Evolutionary conservation across 2,329 filamentous ascomycete species (phyloP), one percentile per base, ranked within the genome.

Genomic region (Phialocephala sp.): DNA sequence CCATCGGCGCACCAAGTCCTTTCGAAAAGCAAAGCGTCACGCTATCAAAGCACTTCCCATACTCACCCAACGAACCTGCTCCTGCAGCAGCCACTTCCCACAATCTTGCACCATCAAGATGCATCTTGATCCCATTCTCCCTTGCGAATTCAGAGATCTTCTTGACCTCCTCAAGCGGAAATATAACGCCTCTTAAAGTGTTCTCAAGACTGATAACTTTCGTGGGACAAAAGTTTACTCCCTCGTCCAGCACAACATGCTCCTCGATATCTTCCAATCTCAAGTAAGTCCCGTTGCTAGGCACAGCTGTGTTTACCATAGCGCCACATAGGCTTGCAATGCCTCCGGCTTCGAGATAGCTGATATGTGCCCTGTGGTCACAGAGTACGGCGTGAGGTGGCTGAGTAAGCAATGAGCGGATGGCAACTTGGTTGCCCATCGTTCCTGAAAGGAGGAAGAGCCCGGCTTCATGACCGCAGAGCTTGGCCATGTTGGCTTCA

Each of bases 371-470:
- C 45, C 92, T 85, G 68, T 88, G 82, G 75, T 97, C 93, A 71
- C 90, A 92, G 8, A 97, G 80, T 5, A 97, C 86, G 11, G 86
- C 85, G 76, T 97, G 88, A 0, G 94, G 94, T 15, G 94, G 93
- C 65, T 91, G 89, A 0, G 82, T 85, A 18, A 97, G 83, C 65
- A 94, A 90, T 1, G 91, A 85, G 45, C 93, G 87, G 52, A 97
- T 84, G 0, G 90, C 89, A 22, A 97, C 82, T 77, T 97, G 93
- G 79, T 97, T 97, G 45, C 92, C 93, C 93, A 97, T 97, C 3
- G 93, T 97, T 2, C 94, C 94, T 0, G 92, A 94, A 65, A 95
- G 83, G 62, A 97, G 91, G 60, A 97, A 88, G 6, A 97, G 82
- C 0, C 86, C 91, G 8, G 87, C 88, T 72, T 93, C 89, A 72